phyloP scores from a whole-genome alignment of 2,329 filamentous ascomycete species.

The Eurotiales sp. region DNA sequence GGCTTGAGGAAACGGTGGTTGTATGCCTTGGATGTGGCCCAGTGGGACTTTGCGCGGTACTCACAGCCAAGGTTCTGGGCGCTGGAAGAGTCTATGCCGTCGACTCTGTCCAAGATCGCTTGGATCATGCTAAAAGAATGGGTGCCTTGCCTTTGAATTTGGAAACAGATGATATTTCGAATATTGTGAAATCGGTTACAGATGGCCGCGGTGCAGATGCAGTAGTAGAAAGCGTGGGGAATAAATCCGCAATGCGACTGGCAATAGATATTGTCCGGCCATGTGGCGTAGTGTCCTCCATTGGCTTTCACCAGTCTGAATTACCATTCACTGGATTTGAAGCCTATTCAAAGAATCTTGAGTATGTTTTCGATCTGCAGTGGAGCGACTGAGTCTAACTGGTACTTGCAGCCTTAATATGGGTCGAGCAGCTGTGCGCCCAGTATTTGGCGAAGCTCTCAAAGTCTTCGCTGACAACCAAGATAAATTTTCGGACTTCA shows the following conservation, averaged over 20 bases:
- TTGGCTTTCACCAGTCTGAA: constrained; percentile 56
- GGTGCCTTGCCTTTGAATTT: constrained; percentile 79
- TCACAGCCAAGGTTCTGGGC: constrained; percentile 63
- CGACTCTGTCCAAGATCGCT: constrained; percentile 67
- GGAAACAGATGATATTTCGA: constrained; percentile 53
- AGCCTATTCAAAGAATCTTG: constrained; percentile 6
- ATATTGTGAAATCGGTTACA: constrained; percentile 67
- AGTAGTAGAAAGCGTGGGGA: constrained; percentile 68
- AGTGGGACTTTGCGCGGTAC: constrained; percentile 73
- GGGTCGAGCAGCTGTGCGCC: neutral
- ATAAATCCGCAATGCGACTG: constrained; percentile 60
- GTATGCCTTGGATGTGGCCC: constrained; percentile 79
- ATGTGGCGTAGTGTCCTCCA: constrained; percentile 65
- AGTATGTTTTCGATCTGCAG: neutral
- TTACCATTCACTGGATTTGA: constrained; percentile 1
- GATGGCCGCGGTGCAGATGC: constrained; percentile 75
- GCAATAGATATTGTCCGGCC: constrained; percentile 64
- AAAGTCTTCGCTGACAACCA: constrained; percentile 4
- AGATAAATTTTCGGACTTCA: constrained; percentile 6
- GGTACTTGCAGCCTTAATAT: neutral
- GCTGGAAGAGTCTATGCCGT: constrained; percentile 69
- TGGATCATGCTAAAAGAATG: constrained; percentile 64
- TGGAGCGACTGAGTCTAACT: too few relatives aligned
- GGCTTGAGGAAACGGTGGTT: constrained; percentile 48
- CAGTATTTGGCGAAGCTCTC: constrained; percentile 6